Percentiles rank a stretch among this genome's conserved stretches.
Evolutionary conservation across 202 grass and related monocot species (phyloP).

Genomic region (Miscanthus sacchariflorus): DNA sequence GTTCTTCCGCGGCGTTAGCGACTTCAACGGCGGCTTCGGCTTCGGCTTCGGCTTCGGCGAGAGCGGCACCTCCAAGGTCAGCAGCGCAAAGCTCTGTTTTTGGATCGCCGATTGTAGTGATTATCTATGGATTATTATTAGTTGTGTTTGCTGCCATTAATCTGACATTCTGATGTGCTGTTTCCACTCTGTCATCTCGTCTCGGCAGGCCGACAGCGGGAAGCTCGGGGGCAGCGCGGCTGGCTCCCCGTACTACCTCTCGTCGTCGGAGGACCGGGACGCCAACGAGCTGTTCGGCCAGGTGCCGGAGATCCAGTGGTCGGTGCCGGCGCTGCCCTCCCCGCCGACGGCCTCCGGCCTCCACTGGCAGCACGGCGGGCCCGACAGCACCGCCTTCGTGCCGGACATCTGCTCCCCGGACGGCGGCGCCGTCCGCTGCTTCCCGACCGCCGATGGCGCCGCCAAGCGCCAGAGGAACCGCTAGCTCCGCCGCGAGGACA

Average conservation of each 20-base stretch:
- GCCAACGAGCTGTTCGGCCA: conserved; percentile 61
- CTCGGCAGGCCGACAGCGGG: conserved; percentile 73
- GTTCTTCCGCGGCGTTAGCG: conserved; percentile 66
- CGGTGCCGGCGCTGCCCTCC: conserved; percentile 64
- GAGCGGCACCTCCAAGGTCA: conserved; percentile 73
- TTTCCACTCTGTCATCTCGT: neutral
- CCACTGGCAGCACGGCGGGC: conserved; percentile 55
- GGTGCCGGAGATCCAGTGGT: conserved; percentile 77
- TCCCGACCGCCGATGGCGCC: conserved; percentile 11
- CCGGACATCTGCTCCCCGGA: conserved; percentile 49
- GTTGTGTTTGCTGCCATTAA: neutral
- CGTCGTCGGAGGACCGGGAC: conserved; percentile 50
- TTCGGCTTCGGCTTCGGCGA: conserved; percentile 65
- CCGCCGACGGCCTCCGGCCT: conserved; percentile 81
- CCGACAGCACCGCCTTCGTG: conserved; percentile 42
- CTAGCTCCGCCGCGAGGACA: neutral
- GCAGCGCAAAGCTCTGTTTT: neutral
- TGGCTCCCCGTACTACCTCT: conserved; percentile 54
- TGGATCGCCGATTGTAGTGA: neutral
- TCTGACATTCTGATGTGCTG: conserved; percentile 4
- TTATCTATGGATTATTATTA: neutral
- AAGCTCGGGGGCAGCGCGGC: conserved; percentile 64
- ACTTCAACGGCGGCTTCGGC: conserved; percentile 45
- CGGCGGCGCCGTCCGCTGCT: conserved; percentile 5
- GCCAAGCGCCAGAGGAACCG: conserved; percentile 42